These are phyloP conservation scores for Coffea eugenioides DNA, from an alignment of 257 asterid species.

Conservation along the genomic window DNA sequence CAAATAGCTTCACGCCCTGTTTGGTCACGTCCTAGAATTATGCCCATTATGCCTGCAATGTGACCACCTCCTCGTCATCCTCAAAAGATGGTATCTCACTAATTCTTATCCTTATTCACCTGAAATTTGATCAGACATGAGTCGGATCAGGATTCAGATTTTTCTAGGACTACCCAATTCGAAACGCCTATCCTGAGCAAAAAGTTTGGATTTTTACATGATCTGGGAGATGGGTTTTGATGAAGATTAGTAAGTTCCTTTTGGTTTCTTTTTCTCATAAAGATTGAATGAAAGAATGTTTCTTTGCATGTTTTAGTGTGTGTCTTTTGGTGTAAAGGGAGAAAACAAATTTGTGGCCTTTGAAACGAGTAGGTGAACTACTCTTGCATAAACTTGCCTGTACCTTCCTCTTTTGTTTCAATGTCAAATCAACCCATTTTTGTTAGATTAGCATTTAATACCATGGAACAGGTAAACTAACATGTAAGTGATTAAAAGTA, in stretches of 20 bases:
- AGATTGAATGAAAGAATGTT: slow-evolving; percentile 10
- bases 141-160: slow-evolving; percentile 12
- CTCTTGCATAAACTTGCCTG: no score
- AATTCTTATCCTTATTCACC: not conserved
- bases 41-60: slow-evolving; percentile 99
- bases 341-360: not conserved
- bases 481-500: not conserved
- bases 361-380: no score
- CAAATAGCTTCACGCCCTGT: slow-evolving; percentile 97
- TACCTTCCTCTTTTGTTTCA: no score
- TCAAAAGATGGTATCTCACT: not conserved
- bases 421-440: no score
- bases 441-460: no score
- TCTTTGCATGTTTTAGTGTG: slow-evolving; percentile 1
- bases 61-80: slow-evolving; percentile 95
- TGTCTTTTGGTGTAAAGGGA: slow-evolving; percentile 4
- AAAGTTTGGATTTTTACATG: slow-evolving; percentile 7
- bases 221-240: slow-evolving; percentile 3
- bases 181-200: not conserved
- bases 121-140: not conserved
- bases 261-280: not conserved
- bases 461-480: not conserved
- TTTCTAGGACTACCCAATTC: not conserved
- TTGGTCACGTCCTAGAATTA: slow-evolving; percentile 95
- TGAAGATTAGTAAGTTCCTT: not conserved